Evolutionary conservation across 2,329 filamentous ascomycete species (phyloP), one percentile per base, ranked within the genome.

Genomic region (Chaetomiaceae sp.): DNA sequence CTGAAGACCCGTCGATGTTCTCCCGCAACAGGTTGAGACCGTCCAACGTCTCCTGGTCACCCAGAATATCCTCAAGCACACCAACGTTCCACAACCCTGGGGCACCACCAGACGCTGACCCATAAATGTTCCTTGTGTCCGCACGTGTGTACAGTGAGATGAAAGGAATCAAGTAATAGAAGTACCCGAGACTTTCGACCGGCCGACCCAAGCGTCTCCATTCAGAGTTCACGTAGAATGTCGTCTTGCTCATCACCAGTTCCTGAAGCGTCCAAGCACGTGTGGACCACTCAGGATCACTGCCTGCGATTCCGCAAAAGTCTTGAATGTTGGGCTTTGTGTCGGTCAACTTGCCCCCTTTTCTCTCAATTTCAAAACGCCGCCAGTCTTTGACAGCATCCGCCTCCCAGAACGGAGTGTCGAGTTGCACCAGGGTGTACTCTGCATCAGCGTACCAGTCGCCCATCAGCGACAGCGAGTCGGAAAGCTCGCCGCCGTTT

Each of bases 191-290:
- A 4, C 48, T 58, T 37, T 68, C 65, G 17, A 64, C 57, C 25
- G 61, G 58, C 17, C 66, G 54, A 7, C 51, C 52, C 35, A 68
- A 51, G 37, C 55, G 53, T 31, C 55, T 21, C 65, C 66, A 68
- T 3, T 53, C 23, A 4, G 60, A 61, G 48, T 68, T 68, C 35
- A 62, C 60, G 55, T 66, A 68, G 50, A 62, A 68, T 3, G 65
- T 65, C 31, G 62, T 60, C 55, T 65, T 67, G 54, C 66, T 68
- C 56, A 68, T 57, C 27, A 66, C 60, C 21, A 65, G 57, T 41
- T 67, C 65, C 34, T 67, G 63, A 3, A 66, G 56, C 12, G 65
- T 66, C 63, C 65, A 67, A 1, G 60, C 65, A 41, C 64, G 53
- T 4, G 56, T 62, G 0, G 61, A 58, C 62, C 63, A 66, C 19